phyloP scores from a whole-genome alignment of 306 rosid genomes.

The Cercis canadensis region DNA sequence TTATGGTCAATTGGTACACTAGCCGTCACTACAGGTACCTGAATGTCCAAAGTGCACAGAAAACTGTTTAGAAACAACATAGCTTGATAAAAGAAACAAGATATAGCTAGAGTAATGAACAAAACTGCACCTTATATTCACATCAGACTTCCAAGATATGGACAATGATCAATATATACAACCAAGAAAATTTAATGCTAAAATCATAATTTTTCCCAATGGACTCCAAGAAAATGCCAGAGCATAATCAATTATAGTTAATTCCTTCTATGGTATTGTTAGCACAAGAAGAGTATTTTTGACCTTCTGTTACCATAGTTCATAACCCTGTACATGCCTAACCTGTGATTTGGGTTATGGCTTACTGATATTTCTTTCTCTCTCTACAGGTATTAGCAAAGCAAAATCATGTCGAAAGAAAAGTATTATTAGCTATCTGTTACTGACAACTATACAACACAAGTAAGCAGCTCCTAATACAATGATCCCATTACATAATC shows the following conservation, averaged over 20 bases:
- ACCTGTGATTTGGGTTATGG: no score
- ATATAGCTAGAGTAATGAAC: conserved; percentile 1
- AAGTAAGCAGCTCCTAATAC: not conserved
- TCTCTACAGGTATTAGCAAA: not conserved
- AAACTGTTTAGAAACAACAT: conserved; percentile 12
- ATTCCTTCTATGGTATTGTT: not conserved
- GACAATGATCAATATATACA: not conserved
- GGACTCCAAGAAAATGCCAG: not conserved
- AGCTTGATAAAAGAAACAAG: conserved; percentile 15
- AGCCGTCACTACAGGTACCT: conserved; percentile 99
- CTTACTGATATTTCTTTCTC: no score
- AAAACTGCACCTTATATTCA: conserved; percentile 30
- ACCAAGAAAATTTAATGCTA: not conserved
- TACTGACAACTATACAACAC: not conserved
- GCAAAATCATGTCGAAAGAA: not conserved
- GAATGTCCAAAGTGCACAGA: conserved; percentile 39
- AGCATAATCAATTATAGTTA: not conserved
- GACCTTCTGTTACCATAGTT: no score
- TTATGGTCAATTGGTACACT: conserved; percentile 73
- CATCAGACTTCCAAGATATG: not conserved
- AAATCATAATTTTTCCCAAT: not conserved
- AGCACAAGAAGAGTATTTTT: no score
- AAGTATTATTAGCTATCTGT: not conserved
- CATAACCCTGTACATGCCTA: no score
- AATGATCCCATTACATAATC: not conserved